Evolutionary conservation across 2,329 filamentous ascomycete species (phyloP), one percentile per base, ranked within the genome.

Genomic region (Clarireedia sp.): DNA sequence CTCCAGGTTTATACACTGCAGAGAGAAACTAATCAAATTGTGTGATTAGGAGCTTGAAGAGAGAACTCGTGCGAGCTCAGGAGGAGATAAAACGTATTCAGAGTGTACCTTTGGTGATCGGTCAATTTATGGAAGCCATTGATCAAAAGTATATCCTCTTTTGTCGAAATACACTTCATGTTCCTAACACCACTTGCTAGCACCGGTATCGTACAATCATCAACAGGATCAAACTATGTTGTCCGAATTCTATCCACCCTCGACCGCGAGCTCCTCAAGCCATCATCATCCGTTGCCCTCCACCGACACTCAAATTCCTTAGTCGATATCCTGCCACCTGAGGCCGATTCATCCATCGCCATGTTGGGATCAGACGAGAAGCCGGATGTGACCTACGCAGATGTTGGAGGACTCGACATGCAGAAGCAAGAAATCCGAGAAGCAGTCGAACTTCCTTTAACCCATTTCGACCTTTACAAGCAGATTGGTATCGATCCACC

Each of bases 31-130:
- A 47, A 48, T 26, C 29, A 41, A 12, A 10, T 44, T 17, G 36
- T 24, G 41, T 24, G 33, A 44, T 44, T 64, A 90, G 90, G 77
- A 96, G 90, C 75, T 75, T 99, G 72, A 99, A 99, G 80, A 85
- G 94, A 66, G 94, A 99, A 78, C 82, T 99, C 51, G 92, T 99
- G 54, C 85, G 94, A 65, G 94, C 94, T 65, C 94, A 99, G 72
- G 94, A 99, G 73, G 94, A 99, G 77, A 99, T 99, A 77, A 99
- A 99, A 79, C 86, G 94, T 63, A 99, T 99, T 72, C 94, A 99
- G 77, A 96, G 90, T 72, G 94, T 99, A 54, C 94, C 94, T 26
- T 76, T 99, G 60, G 94, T 99, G 60, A 99, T 99, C 71, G 94
- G 94, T 59, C 94, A 99, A 74, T 99, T 99, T 71, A 99, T 99